phyloP scores from a whole-genome alignment of 2,329 filamentous ascomycete genomes.

The Penicillium concentricum region DNA sequence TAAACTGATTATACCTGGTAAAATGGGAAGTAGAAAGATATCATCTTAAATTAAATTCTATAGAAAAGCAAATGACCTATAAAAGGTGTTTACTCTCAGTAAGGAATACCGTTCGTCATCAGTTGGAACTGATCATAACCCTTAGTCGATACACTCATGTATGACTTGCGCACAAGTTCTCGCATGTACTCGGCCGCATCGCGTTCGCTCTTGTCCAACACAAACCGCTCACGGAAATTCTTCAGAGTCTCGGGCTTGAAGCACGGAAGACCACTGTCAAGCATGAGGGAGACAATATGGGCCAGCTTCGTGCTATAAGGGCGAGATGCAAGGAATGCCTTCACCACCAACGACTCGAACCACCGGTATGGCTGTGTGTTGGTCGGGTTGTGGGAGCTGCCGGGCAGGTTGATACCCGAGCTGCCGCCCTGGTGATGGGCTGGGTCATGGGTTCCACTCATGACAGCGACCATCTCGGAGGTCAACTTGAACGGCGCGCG shows the following conservation, averaged over 20 bases:
- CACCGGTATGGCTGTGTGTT: conserved; percentile 86
- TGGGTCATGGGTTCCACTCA: conserved; percentile 68
- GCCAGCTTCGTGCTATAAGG: conserved; percentile 85
- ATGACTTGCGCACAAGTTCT: conserved; percentile 84
- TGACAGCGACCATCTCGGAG: conserved; percentile 96
- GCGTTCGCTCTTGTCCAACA: conserved; percentile 83
- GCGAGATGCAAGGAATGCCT: conserved; percentile 85
- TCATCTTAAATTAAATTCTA: no score
- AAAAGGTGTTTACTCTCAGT: conserved; percentile 48
- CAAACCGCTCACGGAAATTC: conserved; percentile 90
- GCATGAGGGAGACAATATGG: conserved; percentile 90
- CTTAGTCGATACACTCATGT: conserved; percentile 85
- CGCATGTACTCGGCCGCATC: conserved; percentile 95
- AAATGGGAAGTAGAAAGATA: not conserved
- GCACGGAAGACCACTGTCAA: conserved; percentile 92
- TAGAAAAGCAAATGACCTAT: not conserved
- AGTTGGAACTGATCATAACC: conserved; percentile 98
- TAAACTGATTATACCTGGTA: not conserved
- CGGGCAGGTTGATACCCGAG: conserved; percentile 29
- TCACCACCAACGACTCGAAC: conserved; percentile 96
- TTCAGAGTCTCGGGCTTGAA: conserved; percentile 95
- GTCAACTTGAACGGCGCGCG: conserved; percentile 98
- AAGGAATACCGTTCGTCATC: conserved; percentile 95
- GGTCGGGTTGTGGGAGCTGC: conserved; percentile 47
- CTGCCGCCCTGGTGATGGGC: conserved; percentile 27